Percentiles rank a stretch among this genome's conserved stretches.
Evolutionary conservation across 2,329 filamentous ascomycete species (phyloP).

Genomic region (Graphium sp.): DNA sequence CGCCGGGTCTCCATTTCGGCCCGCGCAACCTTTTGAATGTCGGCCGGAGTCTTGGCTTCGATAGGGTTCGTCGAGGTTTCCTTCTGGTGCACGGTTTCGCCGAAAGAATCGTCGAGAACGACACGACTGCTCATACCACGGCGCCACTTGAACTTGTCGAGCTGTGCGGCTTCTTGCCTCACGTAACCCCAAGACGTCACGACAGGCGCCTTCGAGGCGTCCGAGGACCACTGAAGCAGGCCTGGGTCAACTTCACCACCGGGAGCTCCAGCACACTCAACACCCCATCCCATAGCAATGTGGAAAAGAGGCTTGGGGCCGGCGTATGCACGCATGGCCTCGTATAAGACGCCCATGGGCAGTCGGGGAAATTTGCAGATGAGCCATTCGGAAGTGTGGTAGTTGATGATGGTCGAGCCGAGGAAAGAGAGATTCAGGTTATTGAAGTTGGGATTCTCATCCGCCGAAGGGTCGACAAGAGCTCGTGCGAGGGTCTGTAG

Average conservation of each 20-base stretch:
- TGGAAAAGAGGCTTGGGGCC: constrained; percentile 58
- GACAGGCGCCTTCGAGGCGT: constrained; percentile 24
- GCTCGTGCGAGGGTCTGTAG: constrained; percentile 73
- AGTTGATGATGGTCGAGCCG: constrained; percentile 68
- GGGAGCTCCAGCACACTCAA: constrained; percentile 72
- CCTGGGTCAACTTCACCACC: constrained; percentile 87
- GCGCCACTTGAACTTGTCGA: constrained; percentile 36
- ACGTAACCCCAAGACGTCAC: constrained; percentile 29
- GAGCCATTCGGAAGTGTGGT: constrained; percentile 79
- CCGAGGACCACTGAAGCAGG: constrained; percentile 59
- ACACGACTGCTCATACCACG: constrained; percentile 62
- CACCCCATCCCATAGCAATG: constrained; percentile 75
- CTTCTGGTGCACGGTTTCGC: constrained; percentile 32
- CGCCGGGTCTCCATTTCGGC: constrained; percentile 49
- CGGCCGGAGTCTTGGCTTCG: constrained; percentile 5
- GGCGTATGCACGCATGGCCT: constrained; percentile 69
- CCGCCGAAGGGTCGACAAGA: constrained; percentile 73
- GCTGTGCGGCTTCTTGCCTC: constrained; percentile 28
- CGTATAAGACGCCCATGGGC: constrained; percentile 74
- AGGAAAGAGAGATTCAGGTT: constrained; percentile 71
- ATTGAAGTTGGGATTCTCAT: constrained; percentile 67
- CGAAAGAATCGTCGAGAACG: constrained; percentile 73
- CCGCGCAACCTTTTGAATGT: constrained; percentile 6
- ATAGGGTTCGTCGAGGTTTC: constrained; percentile 7
- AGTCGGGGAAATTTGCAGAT: constrained; percentile 81